Conservation (phyloP, 108 stramenopile genomes). For the Nitzschia palea region DNA sequence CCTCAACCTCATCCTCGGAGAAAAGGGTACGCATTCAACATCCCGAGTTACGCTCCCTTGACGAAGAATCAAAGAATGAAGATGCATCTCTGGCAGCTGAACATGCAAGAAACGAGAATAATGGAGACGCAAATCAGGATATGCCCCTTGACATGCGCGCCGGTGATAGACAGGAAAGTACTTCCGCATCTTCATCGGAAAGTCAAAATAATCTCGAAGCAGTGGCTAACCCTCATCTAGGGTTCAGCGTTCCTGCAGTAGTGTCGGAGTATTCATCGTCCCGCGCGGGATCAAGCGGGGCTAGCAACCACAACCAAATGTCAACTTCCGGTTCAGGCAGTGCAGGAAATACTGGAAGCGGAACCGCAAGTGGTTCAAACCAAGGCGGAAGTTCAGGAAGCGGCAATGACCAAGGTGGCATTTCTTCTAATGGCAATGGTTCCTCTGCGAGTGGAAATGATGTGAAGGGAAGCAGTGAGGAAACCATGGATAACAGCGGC, state of each 20-base stretch:
- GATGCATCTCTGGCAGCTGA: not conserved
- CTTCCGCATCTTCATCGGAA: slow-evolving; percentile 10
- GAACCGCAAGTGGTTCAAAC: slow-evolving; percentile 40
- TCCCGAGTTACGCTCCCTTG: not conserved
- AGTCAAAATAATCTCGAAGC: not conserved
- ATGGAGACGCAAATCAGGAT: not conserved
- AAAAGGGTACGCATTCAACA: slow-evolving; percentile 16
- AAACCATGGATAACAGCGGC: slow-evolving; percentile 21
- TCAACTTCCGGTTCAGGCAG: slow-evolving; percentile 42
- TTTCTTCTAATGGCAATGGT: slow-evolving; percentile 29
- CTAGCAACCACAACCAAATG: slow-evolving; percentile 19
- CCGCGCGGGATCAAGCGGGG: slow-evolving; percentile 22
- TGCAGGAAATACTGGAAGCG: slow-evolving; percentile 44
- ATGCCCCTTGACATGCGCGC: not conserved
- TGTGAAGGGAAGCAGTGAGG: slow-evolving; percentile 37
- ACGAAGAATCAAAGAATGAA: not conserved
- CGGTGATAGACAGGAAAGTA: not conserved
- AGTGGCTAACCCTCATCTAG: not conserved
- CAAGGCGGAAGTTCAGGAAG: slow-evolving; percentile 46
- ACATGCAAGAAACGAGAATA: slow-evolving; percentile 7
- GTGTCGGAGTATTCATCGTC: slow-evolving; percentile 38
- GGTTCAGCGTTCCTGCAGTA: slow-evolving; percentile 11
- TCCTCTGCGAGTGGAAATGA: slow-evolving; percentile 44
- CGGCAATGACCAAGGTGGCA: slow-evolving; percentile 41
- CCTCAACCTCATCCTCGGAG: slow-evolving; percentile 24